Evolutionary conservation across 2,329 filamentous ascomycete species (phyloP).

Genomic region (Septoria linicola): DNA sequence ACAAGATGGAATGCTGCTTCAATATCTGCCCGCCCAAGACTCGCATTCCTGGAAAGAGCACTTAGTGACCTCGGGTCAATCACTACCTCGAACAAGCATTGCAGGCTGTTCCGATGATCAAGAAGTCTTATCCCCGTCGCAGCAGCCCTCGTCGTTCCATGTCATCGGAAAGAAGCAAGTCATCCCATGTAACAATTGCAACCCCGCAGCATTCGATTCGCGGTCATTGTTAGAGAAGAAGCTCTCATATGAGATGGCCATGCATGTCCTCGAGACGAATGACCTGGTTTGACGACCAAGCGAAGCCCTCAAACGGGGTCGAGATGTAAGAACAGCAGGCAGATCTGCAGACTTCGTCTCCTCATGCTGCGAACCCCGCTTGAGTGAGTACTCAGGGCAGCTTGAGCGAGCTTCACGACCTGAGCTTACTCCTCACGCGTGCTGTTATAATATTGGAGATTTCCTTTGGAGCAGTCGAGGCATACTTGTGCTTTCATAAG

Average conservation of each 20-base stretch:
- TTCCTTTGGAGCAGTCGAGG: background rate
- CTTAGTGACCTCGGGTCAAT: too few species aligned
- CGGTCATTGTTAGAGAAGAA: background rate
- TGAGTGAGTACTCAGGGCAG: constrained; percentile 13
- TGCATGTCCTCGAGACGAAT: constrained; percentile 3
- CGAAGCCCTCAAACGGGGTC: constrained; percentile 10
- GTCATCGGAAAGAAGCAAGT: constrained; percentile 21
- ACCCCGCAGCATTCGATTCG: constrained; percentile 18
- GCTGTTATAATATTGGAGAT: constrained; percentile 1
- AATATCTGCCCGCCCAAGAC: too few species aligned
- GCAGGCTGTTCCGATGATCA: too few species aligned
- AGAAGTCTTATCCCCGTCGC: too few species aligned
- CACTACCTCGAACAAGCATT: too few species aligned
- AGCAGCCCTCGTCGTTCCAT: constrained; percentile 1
- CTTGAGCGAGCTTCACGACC: constrained; percentile 8
- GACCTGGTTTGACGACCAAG: constrained; percentile 2
- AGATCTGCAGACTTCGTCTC: constrained; percentile 16
- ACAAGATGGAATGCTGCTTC: too few species aligned
- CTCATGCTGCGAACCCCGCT: constrained; percentile 21
- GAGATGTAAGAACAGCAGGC: constrained; percentile 16
- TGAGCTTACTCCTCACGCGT: background rate
- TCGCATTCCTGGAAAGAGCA: too few species aligned
- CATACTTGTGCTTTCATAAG: background rate
- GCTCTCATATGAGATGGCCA: background rate
- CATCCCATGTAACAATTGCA: background rate